phyloP scores from a whole-genome alignment of 2,329 filamentous ascomycete species.

The Septoria linicola region DNA sequence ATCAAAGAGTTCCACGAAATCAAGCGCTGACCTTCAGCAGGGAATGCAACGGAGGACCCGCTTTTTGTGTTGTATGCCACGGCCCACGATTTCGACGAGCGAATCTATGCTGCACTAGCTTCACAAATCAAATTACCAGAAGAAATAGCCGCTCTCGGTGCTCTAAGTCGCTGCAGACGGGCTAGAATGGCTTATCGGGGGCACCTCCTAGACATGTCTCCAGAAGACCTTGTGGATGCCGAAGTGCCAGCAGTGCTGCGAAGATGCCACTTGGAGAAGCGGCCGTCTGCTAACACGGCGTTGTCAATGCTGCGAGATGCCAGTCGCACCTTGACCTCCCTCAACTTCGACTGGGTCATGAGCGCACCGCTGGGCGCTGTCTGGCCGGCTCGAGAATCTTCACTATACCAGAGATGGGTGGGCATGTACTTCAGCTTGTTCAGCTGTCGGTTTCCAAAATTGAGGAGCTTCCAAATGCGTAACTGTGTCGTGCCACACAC shows the following conservation, averaged over 20 bases:
- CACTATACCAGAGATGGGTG: constrained; percentile 1
- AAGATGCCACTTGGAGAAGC: constrained; percentile 25
- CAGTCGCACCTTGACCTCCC: constrained; percentile 34
- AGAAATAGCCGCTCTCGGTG: constrained; percentile 3
- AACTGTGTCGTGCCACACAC: constrained; percentile 44
- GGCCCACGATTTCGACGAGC: constrained; percentile 20
- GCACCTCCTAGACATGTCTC: constrained; percentile 14
- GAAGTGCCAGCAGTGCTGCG: constrained; percentile 5
- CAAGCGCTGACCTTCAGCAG: too few relatives aligned
- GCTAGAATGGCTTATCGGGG: constrained; percentile 25
- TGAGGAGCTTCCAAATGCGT: constrained; percentile 48
- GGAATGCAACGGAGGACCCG: too few relatives aligned
- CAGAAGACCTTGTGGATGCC: background rate
- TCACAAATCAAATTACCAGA: constrained; percentile 15
- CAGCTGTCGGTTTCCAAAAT: constrained; percentile 43
- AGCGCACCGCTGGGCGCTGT: constrained; percentile 12
- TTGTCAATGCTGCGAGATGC: constrained; percentile 23
- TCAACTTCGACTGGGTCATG: constrained; percentile 41
- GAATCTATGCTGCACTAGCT: constrained; percentile 26
- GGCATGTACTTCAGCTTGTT: constrained; percentile 37
- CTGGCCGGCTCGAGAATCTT: background rate
- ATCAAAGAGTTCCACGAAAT: too few relatives aligned
- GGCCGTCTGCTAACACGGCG: constrained; percentile 26
- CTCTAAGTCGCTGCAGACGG: constrained; percentile 13
- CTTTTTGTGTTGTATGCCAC: constrained; percentile 13